Conservation (phyloP, 352 stramenopile genomes). For the Phytophthora pluvialis region DNA sequence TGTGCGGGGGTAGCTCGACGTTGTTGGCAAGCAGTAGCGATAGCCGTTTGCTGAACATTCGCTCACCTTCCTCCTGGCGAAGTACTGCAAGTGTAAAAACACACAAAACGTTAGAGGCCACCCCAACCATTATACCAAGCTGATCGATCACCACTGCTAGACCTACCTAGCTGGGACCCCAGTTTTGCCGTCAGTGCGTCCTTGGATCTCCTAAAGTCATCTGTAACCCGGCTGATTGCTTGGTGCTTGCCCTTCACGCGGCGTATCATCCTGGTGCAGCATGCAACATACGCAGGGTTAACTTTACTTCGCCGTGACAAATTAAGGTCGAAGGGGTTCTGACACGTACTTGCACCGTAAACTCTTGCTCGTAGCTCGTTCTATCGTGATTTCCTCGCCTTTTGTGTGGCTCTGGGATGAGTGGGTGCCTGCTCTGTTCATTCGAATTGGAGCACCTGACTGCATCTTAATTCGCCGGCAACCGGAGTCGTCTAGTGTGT, state of each 20-base stretch:
- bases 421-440: conserved; percentile 3
- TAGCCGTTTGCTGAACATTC: conserved; percentile 65
- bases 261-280: conserved; percentile 52
- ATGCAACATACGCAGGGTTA: neutral
- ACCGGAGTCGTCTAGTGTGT: conserved; percentile 66
- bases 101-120: neutral
- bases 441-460: conserved; percentile 28
- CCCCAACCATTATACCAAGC: neutral
- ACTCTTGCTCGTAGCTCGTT: conserved; percentile 62
- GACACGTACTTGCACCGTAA: conserved; percentile 64
- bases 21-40: conserved; percentile 62
- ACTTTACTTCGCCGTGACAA: neutral
- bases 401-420: conserved; percentile 17
- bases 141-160: neutral
- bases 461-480: conserved; percentile 81
- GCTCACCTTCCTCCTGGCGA: conserved; percentile 64
- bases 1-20: conserved; percentile 56
- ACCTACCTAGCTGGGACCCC: conserved; percentile 47
- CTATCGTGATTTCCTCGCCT: conserved; percentile 55
- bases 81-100: conserved; percentile 49
- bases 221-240: conserved; percentile 45
- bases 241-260: conserved; percentile 59
- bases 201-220: conserved; percentile 57
- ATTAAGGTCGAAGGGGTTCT: neutral
- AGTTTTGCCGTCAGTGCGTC: conserved; percentile 54